Conservation (phyloP, 2,329 filamentous ascomycete genomes). For the Lasiodiplodia sp. region DNA sequence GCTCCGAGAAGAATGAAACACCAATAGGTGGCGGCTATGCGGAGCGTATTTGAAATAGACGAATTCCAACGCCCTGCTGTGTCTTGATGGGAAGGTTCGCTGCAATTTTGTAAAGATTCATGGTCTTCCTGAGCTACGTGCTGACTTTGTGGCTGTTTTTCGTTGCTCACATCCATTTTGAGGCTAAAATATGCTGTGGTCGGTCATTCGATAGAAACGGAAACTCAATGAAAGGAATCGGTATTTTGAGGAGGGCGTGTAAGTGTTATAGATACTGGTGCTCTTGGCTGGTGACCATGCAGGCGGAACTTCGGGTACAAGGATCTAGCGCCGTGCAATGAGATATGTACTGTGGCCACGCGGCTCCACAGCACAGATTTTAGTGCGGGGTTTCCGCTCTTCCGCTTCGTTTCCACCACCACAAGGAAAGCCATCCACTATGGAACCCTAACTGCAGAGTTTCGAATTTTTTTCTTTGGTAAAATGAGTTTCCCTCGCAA, state of each 20-base stretch:
- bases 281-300: neutral
- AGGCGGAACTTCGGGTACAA: neutral
- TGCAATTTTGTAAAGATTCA: too few species aligned
- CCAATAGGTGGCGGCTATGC: slow-evolving; percentile 66
- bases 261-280: neutral
- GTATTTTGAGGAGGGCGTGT: neutral
- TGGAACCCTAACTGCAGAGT: too few species aligned
- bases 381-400: neutral
- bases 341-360: neutral
- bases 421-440: too few species aligned
- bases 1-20: slow-evolving; percentile 72
- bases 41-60: slow-evolving; percentile 58
- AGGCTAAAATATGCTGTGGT: neutral
- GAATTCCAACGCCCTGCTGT: neutral
- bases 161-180: neutral
- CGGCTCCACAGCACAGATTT: neutral
- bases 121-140: too few species aligned
- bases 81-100: neutral
- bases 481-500: neutral
- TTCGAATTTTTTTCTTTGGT: neutral
- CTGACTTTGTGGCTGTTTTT: neutral
- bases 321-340: neutral
- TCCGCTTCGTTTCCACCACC: neutral
- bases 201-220: neutral
- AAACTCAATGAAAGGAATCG: neutral